These are phyloP conservation scores for Rubia yunnanensis DNA, from an alignment of 257 asterid species.

Conservation along the genomic window DNA sequence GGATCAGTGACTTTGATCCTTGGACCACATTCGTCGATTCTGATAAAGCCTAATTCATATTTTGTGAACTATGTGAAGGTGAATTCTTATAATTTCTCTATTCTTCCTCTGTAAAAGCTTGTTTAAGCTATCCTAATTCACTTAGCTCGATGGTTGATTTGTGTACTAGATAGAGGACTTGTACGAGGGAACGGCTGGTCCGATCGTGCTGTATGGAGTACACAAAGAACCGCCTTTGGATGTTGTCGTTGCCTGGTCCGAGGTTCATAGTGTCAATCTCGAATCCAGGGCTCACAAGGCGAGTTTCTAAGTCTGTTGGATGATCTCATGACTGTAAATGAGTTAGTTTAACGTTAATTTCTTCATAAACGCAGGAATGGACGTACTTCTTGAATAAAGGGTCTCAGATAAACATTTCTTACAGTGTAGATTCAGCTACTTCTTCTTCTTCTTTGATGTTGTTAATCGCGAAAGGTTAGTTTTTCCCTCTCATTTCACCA, in stretches of 20 bases:
- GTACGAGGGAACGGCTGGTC: slow-evolving; percentile 28
- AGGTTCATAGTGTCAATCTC: slow-evolving; percentile 44
- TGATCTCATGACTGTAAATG: not conserved
- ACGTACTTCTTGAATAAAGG: slow-evolving; percentile 59
- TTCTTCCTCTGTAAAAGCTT: slow-evolving; percentile 9
- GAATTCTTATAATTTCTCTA: slow-evolving; percentile 11
- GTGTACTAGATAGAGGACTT: slow-evolving; percentile 50
- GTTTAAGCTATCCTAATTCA: not conserved
- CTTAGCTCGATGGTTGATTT: slow-evolving; percentile 12
- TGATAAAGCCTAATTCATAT: slow-evolving; percentile 52
- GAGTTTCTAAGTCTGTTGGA: slow-evolving; percentile 15
- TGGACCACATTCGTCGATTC: slow-evolving; percentile 68
- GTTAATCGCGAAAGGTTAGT: slow-evolving; percentile 57
- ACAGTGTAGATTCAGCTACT: slow-evolving; percentile 30
- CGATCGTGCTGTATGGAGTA: slow-evolving; percentile 46
- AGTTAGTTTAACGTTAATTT: slow-evolving; percentile 5
- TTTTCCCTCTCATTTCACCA: slow-evolving; percentile 12
- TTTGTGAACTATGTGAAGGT: slow-evolving; percentile 67
- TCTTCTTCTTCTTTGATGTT: slow-evolving; percentile 39
- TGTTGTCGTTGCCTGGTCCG: slow-evolving; percentile 44
- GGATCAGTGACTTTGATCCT: slow-evolving; percentile 52
- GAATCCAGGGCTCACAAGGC: slow-evolving; percentile 56
- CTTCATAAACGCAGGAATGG: slow-evolving; percentile 55
- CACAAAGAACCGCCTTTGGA: slow-evolving; percentile 48
- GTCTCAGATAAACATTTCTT: slow-evolving; percentile 59